Evolutionary conservation across 2,329 filamentous ascomycete genomes (phyloP), one percentile per base, ranked within the genome.

Genomic region (Aspergillus versicolor): DNA sequence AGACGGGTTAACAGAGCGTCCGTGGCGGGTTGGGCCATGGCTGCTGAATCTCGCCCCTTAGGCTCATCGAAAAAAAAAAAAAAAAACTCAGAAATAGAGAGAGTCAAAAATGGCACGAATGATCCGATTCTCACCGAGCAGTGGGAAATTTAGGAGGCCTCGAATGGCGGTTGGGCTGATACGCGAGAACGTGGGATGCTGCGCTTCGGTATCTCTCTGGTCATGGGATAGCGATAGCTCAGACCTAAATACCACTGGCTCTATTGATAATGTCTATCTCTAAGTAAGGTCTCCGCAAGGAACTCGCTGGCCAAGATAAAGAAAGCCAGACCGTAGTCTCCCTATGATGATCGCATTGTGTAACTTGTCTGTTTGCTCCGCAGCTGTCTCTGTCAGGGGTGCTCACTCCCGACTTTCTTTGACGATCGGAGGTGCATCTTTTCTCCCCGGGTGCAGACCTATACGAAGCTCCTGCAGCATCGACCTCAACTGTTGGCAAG

Each of bases 1-100:
- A 73, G 59, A 49, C 69, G 64, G 32, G 68, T 67, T 51, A 73
- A 53, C 37, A 69, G 61, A 40, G 61, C 58, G 46, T 63, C 63
- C 11, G 65, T 54, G 21, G 57, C 61, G 44, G 56, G 48, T 51
- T 50, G 54, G 45, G 65, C 52, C 64, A 67, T 66, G 44, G 21
- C 58, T 51, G 38, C 38, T 52, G 21, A 27, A 32, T 30, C 15
- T 48, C 37, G 42, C 24, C 41, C 17, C 22, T 37, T 21, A 37
- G 12, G 27, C 17, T 52, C 55, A 57, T 57, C 47, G 21, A 55
- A 55, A 46, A 34, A 43, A 56, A 19, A 56, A 19, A 19, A 19
- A 19, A 19, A 19, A 19, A 19, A 19, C 9, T 30, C 3, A 34
- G 41, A 24, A 45, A n/a, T n/a, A 52, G 30, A 27, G 42, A 21